Evolutionary conservation across 2,329 filamentous ascomycete genomes (phyloP), one percentile per base, ranked within the genome.

Genomic region (Clonostachys rosea): DNA sequence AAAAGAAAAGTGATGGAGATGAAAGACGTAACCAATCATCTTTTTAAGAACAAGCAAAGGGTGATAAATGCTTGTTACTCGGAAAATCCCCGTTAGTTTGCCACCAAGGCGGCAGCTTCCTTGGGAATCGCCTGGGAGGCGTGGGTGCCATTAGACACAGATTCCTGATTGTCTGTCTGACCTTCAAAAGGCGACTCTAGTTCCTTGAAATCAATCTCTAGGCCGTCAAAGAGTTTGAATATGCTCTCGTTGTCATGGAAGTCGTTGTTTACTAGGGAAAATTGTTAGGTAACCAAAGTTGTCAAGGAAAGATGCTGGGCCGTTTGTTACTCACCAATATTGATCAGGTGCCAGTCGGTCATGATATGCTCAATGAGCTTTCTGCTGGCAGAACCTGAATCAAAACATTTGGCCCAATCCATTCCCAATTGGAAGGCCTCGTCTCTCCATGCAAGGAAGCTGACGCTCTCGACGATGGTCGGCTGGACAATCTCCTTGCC

Each of bases 401-500:
- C 82, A 62, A 95, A 90, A 64, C 94, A 99, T 59, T 89, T 89
- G 18, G 89, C 89, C 94, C 94, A 99, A 62, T 99, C 91, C 49
- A 87, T 79, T 47, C 94, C 94, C 10, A 99, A 79, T 51, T 89
- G 83, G 75, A 91, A 99, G 14, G 95, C 95, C 69, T 99, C 94
- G 57, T 99, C 94, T 70, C 95, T 95, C 94, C 94, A 99, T 3
- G 94, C 94, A 46, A 99, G 75, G 79, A 99, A 99, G 65, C 89
- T 95, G 64, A 99, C 86, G 16, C 89, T 95, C 71, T 99, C 94
- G 45, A 99, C 94, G 59, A 99, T 96, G n/a, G 94, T 99, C 13
- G 94, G 94, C 67, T 99, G 94, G n/a, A 99, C 91, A 62, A 99
- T 96, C 68, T 99, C 94, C 66, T 97, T 95, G 49, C 94, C 94